These are phyloP conservation scores for Staphylotrichum longicolle DNA, from an alignment of 495 filamentous ascomycete species.

Conservation along the genomic window DNA sequence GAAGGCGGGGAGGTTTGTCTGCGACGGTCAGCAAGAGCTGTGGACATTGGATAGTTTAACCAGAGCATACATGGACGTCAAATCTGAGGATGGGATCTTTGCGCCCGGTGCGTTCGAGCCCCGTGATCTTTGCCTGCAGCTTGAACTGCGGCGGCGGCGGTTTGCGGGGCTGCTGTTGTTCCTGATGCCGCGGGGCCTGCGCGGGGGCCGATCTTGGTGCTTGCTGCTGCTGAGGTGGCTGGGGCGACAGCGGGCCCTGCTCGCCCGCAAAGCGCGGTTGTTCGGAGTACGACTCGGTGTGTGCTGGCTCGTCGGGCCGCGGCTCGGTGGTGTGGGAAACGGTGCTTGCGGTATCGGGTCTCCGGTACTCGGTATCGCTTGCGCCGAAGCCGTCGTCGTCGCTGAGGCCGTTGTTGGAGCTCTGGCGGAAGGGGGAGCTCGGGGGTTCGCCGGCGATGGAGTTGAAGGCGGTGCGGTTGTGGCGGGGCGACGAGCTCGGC, in stretches of 20 bases:
- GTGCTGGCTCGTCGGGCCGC: constrained; percentile 9
- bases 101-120: constrained; percentile 84
- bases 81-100: constrained; percentile 95
- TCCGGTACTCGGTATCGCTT: constrained; percentile 32
- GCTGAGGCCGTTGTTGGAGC: constrained; percentile 38
- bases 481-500: constrained; percentile 61
- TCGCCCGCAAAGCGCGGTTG: constrained; percentile 17
- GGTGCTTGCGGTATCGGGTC: constrained; percentile 44
- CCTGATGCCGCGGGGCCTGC: constrained; percentile 42
- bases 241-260: constrained; percentile 27
- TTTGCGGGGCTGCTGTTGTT: constrained; percentile 49
- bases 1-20: constrained; percentile 98
- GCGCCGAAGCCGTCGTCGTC: constrained; percentile 43
- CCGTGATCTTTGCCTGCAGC: constrained; percentile 90
- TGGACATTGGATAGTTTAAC: too few species aligned
- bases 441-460: constrained; percentile 35
- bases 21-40: constrained; percentile 12
- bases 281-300: constrained; percentile 15
- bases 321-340: constrained; percentile 27
- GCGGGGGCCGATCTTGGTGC: constrained; percentile 25
- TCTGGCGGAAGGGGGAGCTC: constrained; percentile 34
- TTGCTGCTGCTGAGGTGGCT: constrained; percentile 25
- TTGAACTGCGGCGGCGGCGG: constrained; percentile 67
- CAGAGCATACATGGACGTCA: constrained; percentile 81
- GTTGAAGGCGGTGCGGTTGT: constrained; percentile 56